These are phyloP conservation scores for Mycena vulgaris DNA, from an alignment of 768 basidiomycete species.

Conservation along the genomic window DNA sequence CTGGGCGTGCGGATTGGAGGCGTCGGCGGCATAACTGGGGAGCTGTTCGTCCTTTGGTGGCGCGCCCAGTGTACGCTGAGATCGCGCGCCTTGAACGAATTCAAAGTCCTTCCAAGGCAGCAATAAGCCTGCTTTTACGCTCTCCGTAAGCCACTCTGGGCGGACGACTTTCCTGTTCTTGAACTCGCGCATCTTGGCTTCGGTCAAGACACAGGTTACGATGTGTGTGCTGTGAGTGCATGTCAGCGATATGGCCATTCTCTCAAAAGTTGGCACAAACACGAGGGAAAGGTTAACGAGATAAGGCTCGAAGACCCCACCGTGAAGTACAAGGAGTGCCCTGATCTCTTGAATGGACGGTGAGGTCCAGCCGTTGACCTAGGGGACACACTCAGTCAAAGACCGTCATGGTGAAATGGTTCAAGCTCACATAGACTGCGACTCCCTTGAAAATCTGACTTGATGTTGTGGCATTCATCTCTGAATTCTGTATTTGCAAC, in stretches of 20 bases:
- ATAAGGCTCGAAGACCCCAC: constrained; percentile 88
- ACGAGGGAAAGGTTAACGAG: constrained; percentile 83
- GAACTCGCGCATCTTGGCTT: constrained; percentile 91
- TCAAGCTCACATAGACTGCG: constrained; percentile 83
- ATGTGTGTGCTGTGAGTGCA: constrained; percentile 81
- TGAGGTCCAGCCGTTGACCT: constrained; percentile 94
- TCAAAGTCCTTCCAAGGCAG: constrained; percentile 88
- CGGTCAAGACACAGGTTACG: constrained; percentile 91
- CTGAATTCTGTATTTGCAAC: constrained; percentile 83
- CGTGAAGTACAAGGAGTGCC: constrained; percentile 84
- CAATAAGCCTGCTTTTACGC: constrained; percentile 74
- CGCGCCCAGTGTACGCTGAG: constrained; percentile 66
- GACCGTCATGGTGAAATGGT: background rate
- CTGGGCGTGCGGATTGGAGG: constrained; percentile 80
- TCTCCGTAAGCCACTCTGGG: constrained; percentile 92
- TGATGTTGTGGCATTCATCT: constrained; percentile 47
- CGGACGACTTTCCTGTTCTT: constrained; percentile 90
- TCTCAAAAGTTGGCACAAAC: constrained; percentile 57
- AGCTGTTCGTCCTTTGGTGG: constrained; percentile 55
- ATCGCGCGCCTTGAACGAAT: constrained; percentile 65
- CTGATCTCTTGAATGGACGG: constrained; percentile 91
- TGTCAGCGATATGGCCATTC: background rate
- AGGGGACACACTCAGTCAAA: background rate
- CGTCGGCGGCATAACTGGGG: constrained; percentile 77
- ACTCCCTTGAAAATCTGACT: constrained; percentile 80